Base-by-base conservation (phyloP, 768 basidiomycete species). In the Ephemerocybe angulata region DNA sequence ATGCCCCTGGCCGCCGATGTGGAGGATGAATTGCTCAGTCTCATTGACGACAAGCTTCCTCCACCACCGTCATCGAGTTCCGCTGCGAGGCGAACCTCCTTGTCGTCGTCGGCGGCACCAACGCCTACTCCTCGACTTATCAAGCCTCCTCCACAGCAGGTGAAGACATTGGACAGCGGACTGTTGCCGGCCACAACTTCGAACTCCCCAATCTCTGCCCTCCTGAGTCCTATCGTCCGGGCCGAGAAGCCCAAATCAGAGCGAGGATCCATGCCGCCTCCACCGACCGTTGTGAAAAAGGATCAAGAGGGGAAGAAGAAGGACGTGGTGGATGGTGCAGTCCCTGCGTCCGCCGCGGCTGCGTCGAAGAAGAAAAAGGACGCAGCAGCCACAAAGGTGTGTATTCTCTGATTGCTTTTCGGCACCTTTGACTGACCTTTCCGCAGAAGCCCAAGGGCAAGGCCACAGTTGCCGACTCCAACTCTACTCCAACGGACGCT, bases 1-100 rank as follows among this genome's bases (percentile, higher is more conserved):
- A 59, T 64, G 21, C 62, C 54, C 38, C 72, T 68, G 71, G 70
- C 71, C 56, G 63, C 74, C 55, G 72, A 85, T 52, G 78, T 84
- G 22, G 85, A 86, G 55, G 81, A 86, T 58, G 88, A 89, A 68
- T 68, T 89, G 47, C 74, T 88, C 54, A 86, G 86, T 61, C 72
- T 90, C 24, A 72, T 90, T 28, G 87, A 86, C 61, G 86, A 83
- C 59, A 69, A 64, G 25, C 68, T 66, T 27, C 59, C 65, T 11
- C 59, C 59, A 37, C 64, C 58, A 53, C 52, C 52, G 41, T 52
- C 49, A 38, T 52, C 54, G 44, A 56, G 29, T 50, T 53, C 30
- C n/a, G 19, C 22, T 17, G 52, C 51, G 25, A 35, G 19, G 31
- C 43, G 56, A 38, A 33, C 46, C 5, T 58, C 49, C 22, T 52